Evolutionary conservation across 1,139 yeast genomes (phyloP).

Genomic region (Geotrichum bryndzae): DNA sequence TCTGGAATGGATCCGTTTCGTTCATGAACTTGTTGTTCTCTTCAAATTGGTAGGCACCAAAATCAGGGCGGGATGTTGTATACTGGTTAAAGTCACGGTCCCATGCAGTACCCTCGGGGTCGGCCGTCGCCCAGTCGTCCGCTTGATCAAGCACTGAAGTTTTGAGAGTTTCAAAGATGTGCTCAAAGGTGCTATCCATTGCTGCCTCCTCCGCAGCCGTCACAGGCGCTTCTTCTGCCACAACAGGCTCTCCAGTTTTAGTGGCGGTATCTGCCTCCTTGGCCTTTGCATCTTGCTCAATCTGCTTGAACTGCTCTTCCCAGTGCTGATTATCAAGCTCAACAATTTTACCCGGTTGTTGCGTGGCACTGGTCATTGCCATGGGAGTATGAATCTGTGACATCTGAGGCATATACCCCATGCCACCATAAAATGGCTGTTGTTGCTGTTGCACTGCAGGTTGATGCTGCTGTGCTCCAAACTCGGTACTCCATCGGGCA

Average conservation of each 20-base stretch:
- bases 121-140: conserved; percentile 37
- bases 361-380: background rate
- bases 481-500: conserved; percentile 11
- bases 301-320: conserved; percentile 80
- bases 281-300: conserved; percentile 48
- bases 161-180: conserved; percentile 51
- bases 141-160: conserved; percentile 43
- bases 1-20: conserved; percentile 79
- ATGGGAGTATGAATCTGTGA: conserved; percentile 4
- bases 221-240: conserved; percentile 19
- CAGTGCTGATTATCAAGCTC: conserved; percentile 46
- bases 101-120: conserved; percentile 31
- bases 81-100: conserved; percentile 63
- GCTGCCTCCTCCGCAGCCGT: conserved; percentile 21
- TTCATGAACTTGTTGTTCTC: conserved; percentile 62
- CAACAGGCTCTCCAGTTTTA: conserved; percentile 20
- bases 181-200: conserved; percentile 49
- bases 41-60: conserved; percentile 78
- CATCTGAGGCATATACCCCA: conserved; percentile 10
- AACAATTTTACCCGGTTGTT: conserved; percentile 25
- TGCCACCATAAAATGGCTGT: background rate
- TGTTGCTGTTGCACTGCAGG: background rate
- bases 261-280: conserved; percentile 20
- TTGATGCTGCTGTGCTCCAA: background rate
- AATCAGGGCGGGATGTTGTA: conserved; percentile 65